These are phyloP conservation scores for Phaseolus lunatus DNA, from an alignment of 306 rosid species.

Conservation along the genomic window DNA sequence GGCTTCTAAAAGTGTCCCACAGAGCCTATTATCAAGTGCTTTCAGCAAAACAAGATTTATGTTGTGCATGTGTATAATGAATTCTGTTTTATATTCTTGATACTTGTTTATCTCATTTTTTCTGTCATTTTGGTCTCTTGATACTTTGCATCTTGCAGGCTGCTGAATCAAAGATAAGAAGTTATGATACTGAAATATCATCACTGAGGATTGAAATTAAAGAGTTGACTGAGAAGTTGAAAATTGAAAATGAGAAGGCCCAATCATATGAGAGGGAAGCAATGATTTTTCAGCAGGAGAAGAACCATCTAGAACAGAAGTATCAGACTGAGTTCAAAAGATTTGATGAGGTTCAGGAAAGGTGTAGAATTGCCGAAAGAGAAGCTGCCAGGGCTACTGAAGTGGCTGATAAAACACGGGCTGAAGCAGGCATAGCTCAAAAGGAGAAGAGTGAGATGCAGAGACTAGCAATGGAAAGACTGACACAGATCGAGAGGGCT, in stretches of 20 bases:
- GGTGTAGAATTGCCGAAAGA: slow-evolving; percentile 78
- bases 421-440: slow-evolving; percentile 73
- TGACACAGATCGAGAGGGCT: slow-evolving; percentile 81
- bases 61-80: slow-evolving; percentile 1
- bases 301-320: slow-evolving; percentile 74
- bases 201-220: slow-evolving; percentile 68
- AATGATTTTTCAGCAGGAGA: slow-evolving; percentile 74
- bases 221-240: slow-evolving; percentile 69
- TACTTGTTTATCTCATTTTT: slow-evolving; percentile 27
- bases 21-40: slow-evolving; percentile 17
- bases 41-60: background rate
- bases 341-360: slow-evolving; percentile 82
- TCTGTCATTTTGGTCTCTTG: background rate
- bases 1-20: slow-evolving; percentile 20
- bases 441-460: slow-evolving; percentile 88
- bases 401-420: slow-evolving; percentile 83
- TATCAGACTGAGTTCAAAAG: slow-evolving; percentile 76
- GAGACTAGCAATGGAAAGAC: slow-evolving; percentile 85
- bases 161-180: slow-evolving; percentile 80
- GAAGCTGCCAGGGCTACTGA: slow-evolving; percentile 84
- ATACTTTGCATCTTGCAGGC: slow-evolving; percentile 71
- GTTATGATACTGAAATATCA: slow-evolving; percentile 74
- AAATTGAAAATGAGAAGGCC: slow-evolving; percentile 65
- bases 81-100: background rate
- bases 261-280: slow-evolving; percentile 84